Conservation (phyloP, 371 early-diverging fungal species). For the Apophysomyces trapeziformis region DNA sequence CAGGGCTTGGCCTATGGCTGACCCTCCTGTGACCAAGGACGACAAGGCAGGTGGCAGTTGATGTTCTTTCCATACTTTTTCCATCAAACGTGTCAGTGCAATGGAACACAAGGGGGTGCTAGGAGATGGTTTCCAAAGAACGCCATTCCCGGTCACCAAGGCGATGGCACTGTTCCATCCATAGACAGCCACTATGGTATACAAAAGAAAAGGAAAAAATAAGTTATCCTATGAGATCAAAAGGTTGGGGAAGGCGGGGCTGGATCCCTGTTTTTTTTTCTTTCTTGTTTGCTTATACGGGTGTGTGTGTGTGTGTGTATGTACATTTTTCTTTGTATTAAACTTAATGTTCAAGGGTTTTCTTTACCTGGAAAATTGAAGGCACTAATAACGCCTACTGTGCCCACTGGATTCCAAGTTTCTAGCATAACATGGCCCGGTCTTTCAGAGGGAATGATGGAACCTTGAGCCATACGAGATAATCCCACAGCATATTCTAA, state of each 20-base stretch:
- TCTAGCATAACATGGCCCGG: conserved; percentile 97
- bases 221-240: background rate
- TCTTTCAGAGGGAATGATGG: conserved; percentile 91
- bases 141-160: conserved; percentile 92
- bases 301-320: background rate
- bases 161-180: conserved; percentile 96
- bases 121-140: conserved; percentile 94
- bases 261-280: background rate
- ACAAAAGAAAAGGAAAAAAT: conserved; percentile 1
- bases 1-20: conserved; percentile 86
- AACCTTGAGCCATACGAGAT: conserved; percentile 82
- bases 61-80: conserved; percentile 83
- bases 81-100: conserved; percentile 89
- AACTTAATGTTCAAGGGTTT: too few relatives aligned
- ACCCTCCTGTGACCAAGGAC: conserved; percentile 87
- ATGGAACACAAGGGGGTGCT: conserved; percentile 88
- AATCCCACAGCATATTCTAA: conserved; percentile 94
- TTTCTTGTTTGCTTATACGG: background rate
- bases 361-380: conserved; percentile 82
- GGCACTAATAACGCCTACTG: conserved; percentile 95
- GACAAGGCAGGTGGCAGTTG: conserved; percentile 88
- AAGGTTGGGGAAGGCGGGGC: background rate
- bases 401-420: conserved; percentile 95
- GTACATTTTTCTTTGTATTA: background rate
- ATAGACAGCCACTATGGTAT: conserved; percentile 63